phyloP scores from a whole-genome alignment of 345 rosid genomes.

The Syzygium oleosum region DNA sequence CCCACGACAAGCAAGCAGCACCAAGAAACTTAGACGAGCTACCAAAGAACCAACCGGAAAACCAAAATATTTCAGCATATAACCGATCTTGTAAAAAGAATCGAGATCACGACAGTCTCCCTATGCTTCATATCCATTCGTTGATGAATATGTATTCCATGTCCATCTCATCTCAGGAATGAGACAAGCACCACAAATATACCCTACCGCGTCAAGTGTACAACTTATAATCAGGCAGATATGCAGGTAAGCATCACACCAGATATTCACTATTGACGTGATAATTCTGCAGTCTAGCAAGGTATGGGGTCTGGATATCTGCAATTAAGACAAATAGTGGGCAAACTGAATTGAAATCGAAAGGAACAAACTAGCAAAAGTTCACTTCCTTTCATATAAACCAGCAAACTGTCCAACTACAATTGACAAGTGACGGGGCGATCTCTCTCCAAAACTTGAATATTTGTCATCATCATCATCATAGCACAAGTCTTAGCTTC shows the following conservation, averaged over 20 bases:
- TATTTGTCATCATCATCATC: neutral
- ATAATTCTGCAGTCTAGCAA: neutral
- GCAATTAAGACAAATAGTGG: neutral
- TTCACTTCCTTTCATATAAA: neutral
- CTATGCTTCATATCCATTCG: neutral
- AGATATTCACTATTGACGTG: neutral
- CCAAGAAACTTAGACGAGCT: neutral
- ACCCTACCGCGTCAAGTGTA: neutral
- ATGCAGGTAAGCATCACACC: accelerated
- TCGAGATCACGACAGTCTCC: neutral
- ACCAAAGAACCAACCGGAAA: neutral
- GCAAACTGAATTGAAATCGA: neutral
- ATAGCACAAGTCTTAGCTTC: neutral
- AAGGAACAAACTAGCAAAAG: neutral
- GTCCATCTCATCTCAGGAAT: neutral
- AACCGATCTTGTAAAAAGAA: neutral
- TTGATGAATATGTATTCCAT: neutral
- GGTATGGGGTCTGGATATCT: neutral
- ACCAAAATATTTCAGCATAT: neutral
- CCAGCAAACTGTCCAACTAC: neutral
- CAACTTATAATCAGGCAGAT: neutral
- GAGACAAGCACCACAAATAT: neutral
- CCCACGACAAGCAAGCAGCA: neutral
- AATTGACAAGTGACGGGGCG: neutral
- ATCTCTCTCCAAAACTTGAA: neutral